These are phyloP conservation scores for Smallanthus sonchifolius DNA, from an alignment of 129 eudicot genomes.

Conservation along the genomic window DNA sequence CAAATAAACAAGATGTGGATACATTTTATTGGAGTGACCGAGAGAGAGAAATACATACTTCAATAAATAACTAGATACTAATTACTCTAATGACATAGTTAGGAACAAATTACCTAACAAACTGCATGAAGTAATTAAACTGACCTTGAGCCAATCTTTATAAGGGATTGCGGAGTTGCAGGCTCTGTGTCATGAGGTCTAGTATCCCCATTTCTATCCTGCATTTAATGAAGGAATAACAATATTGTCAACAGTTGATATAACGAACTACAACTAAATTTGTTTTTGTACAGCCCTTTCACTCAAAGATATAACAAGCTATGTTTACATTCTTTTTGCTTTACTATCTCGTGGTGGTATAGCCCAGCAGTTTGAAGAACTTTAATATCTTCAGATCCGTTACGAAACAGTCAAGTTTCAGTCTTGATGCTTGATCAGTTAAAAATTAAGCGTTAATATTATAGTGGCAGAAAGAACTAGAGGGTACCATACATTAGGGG, in stretches of 20 bases:
- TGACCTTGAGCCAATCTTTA: constrained; percentile 73
- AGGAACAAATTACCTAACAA: constrained; percentile 8
- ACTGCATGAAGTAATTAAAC: constrained; percentile 10
- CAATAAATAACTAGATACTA: background rate
- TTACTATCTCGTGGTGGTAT: background rate
- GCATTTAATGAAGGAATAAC: constrained; percentile 26
- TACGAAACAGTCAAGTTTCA: background rate
- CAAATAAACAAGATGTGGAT: background rate
- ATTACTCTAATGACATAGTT: background rate
- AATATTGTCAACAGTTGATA: constrained; percentile 9
- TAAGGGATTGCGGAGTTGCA: constrained; percentile 64
- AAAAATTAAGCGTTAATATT: background rate
- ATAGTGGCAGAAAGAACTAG: background rate
- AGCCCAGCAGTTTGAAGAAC: background rate
- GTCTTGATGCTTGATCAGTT: background rate
- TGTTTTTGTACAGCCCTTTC: background rate
- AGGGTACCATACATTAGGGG: background rate
- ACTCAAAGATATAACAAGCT: background rate
- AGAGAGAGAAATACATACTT: background rate
- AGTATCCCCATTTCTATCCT: constrained; percentile 87
- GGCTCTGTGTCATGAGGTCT: constrained; percentile 72
- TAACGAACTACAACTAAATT: background rate
- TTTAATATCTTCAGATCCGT: background rate
- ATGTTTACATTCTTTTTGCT: background rate
- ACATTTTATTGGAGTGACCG: constrained; percentile 3